Conservation (phyloP, 345 rosid species). For the Gossypium sturtianum region DNA sequence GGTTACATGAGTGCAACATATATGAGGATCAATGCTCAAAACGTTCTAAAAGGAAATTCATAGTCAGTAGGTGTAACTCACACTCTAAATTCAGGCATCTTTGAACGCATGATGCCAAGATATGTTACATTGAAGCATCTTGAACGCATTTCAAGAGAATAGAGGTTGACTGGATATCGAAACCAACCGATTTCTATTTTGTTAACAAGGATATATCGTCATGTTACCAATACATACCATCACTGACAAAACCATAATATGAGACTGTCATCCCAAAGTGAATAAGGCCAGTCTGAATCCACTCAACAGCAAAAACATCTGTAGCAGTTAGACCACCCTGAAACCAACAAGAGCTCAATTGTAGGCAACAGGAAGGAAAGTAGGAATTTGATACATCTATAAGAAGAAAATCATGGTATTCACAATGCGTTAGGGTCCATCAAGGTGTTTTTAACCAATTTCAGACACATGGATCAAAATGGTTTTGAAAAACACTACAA, state of each 20-base stretch:
- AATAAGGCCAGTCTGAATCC: conserved; percentile 78
- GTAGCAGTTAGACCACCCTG: conserved; percentile 97
- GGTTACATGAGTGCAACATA: not conserved
- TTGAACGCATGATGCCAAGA: not conserved
- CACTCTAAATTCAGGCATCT: not conserved
- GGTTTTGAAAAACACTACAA: not conserved
- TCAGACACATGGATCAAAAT: not conserved
- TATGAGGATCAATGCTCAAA: not conserved
- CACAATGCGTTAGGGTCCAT: not conserved
- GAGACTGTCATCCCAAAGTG: conserved; percentile 96
- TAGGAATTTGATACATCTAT: not conserved
- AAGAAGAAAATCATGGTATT: not conserved
- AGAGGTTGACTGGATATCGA: not conserved
- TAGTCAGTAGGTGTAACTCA: not conserved
- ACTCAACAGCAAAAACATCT: conserved; percentile 93
- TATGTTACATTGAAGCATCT: conserved; percentile 4
- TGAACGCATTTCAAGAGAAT: not conserved
- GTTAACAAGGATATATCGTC: not conserved
- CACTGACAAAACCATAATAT: conserved; percentile 94
- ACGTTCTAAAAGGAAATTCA: not conserved
- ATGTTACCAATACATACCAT: conserved; percentile 51
- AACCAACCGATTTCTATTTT: not conserved
- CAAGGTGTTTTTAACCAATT: not conserved
- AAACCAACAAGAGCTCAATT: conserved; percentile 20
- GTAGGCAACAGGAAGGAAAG: not conserved